Base-by-base conservation (phyloP, 345 rosid species). In the Bretschneidera sinensis region DNA sequence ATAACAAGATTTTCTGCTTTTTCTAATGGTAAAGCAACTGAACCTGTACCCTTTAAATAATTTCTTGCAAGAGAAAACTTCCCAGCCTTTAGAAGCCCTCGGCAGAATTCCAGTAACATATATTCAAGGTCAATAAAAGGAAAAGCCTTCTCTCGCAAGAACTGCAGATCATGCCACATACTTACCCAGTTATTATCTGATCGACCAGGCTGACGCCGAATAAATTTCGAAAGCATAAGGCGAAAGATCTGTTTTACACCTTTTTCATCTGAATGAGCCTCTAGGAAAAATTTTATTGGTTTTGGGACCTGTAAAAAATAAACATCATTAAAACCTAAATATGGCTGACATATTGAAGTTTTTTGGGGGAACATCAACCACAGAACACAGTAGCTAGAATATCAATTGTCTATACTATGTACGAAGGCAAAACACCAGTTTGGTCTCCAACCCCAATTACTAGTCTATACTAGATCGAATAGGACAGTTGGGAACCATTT, bases 121-220 rank as follows among this genome's bases (percentile, higher is more conserved):
- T 80, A 90, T 74, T 94, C 97, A 48, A 81, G 86, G 64, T 94
- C 95, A 45, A 94, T 81, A 72, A 88, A 94, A 60, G 87, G 77
- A 82, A 94, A 88, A 63, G 95, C 97, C 81, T 86, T 94, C 71
- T 91, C 95, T 59, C 65, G 82, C 74, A 91, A 69, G 60, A 66
- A 82, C 66, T 78, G 95, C 83, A 94, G 68, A 76, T 94, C 96
- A 51, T 85, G 89, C 99, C 97, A 94, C 97, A 94, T 81, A 81
- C 75, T 88, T 56, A 97, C 85, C 99, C 99, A 94, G 63, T 91
- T 97, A 78, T 83, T 88, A 85, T 94, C 99, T 63, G 95, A 81
- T 50, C 83, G 83, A 19, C 83, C 78, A 54, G 88, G 92, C 63
- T 88, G 97, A 65, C 91, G 78, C n/a, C 96, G 89, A 51, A 81